phyloP scores from a whole-genome alignment of 1,284 basidiomycete genomes.

The Xerocomus amazonicus region DNA sequence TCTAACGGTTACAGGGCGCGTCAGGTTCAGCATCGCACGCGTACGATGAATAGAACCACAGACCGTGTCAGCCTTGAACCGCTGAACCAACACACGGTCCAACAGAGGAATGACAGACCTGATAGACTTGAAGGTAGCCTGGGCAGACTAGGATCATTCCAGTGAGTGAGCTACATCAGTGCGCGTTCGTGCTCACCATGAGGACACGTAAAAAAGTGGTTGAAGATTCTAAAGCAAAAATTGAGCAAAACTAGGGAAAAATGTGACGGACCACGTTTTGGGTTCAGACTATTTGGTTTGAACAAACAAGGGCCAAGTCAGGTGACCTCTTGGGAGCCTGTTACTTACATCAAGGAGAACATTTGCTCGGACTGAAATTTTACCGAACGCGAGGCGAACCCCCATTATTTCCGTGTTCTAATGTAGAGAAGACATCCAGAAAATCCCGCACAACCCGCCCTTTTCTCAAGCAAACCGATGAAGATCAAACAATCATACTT shows the following conservation, averaged over 20 bases:
- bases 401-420: too few relatives aligned
- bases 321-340: slow-evolving; percentile 11
- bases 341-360: too few relatives aligned
- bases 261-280: slow-evolving; percentile 19
- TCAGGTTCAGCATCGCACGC: neutral
- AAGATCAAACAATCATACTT: too few relatives aligned
- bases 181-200: slow-evolving; percentile 25
- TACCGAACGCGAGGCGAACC: too few relatives aligned
- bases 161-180: neutral
- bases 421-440: too few relatives aligned
- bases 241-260: slow-evolving; percentile 27
- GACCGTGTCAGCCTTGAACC: slow-evolving; percentile 92
- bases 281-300: slow-evolving; percentile 19
- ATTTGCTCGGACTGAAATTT: too few relatives aligned
- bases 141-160: slow-evolving; percentile 49
- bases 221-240: slow-evolving; percentile 4
- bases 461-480: too few relatives aligned
- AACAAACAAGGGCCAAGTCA: slow-evolving; percentile 24
- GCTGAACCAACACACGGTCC: slow-evolving; percentile 96
- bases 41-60: neutral
- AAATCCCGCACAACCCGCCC: too few relatives aligned
- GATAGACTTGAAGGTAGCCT: slow-evolving; percentile 92
- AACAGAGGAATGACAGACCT: slow-evolving; percentile 88
- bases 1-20: slow-evolving; percentile 45
- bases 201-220: slow-evolving; percentile 6